Base-by-base conservation (phyloP, 169 alveolate genomes). In the Cryptosporidium felis region DNA sequence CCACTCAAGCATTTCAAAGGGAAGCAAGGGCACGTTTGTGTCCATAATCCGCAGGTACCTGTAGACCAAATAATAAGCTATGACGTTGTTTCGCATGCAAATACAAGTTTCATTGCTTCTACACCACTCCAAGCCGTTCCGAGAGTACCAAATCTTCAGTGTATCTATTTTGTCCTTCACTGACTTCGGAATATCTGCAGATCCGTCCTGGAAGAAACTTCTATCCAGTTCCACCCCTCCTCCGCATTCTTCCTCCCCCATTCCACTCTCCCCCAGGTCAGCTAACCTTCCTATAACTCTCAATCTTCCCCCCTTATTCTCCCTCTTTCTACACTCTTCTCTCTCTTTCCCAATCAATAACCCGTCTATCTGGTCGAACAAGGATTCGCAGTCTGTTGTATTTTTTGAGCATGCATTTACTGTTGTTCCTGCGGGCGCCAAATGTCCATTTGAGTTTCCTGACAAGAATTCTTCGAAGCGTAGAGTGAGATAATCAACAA, bases 1-100 rank as follows among this genome's bases (percentile, higher is more conserved):
- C 97, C 97, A 94, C 47, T 42, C n/a, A 16, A 88, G 21, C 41
- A 94, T 90, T 62, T 94, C 97, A 16, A 82, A 81, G 4, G 97
- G 97, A 30, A 94, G 79, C 42, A 94, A 80, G 8, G 96, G 96
- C 56, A 81, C 89, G 80, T 93, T 93, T 28, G 90, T 80, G 58
- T 91, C 74, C 53, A 74, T 18, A 32, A 23, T 49, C 2, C 74
- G 67, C 30, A 74, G n/a, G 44, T 38, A 21, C 9, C 47, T 56
- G 45, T 74, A 58, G 12, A 74, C 28, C 46, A 74, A 49, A 16
- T 74, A 74, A 36, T 74, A 40, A 32, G 67, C 58, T 3, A 74
- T 12, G 1, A 74, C 67, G 26, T 59, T 74, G 28, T 56, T 49
- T n/a, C 65, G 51, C 85, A 74, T 74, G 41, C 67, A 74, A 14